Conservation (phyloP, 169 alveolate genomes). For the Perkinsus olseni region DNA sequence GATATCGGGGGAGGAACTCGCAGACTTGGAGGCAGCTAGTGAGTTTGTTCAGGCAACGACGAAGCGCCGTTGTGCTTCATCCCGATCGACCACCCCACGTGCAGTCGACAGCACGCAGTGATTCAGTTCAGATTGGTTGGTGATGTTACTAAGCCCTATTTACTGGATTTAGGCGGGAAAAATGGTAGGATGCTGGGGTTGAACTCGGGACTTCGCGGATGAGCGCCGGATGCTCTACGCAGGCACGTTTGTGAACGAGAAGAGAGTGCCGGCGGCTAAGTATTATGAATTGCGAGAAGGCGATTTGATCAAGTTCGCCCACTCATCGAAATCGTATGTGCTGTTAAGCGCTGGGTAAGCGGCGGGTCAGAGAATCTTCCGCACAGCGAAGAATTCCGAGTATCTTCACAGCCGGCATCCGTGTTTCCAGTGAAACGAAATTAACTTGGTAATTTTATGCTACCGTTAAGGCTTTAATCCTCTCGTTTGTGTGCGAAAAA, state of each 20-base stretch:
- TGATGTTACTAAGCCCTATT: background rate
- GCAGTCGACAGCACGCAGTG: background rate
- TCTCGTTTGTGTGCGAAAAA: too few species aligned
- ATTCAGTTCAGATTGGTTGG: background rate
- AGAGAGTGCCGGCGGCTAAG: background rate
- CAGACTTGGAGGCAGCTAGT: too few species aligned
- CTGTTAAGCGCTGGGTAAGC: background rate
- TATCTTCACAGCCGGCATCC: too few species aligned
- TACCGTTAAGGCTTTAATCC: too few species aligned
- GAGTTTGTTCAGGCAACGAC: background rate
- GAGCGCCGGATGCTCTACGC: background rate
- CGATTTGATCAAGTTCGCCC: background rate
- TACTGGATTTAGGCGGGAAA: background rate
- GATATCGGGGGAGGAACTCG: too few species aligned
- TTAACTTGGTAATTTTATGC: too few species aligned
- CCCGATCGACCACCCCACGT: background rate
- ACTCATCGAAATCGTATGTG: background rate
- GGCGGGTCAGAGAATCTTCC: background rate
- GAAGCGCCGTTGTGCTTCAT: background rate
- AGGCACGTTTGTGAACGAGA: background rate
- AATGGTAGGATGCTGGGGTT: background rate
- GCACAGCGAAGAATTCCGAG: background rate
- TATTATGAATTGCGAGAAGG: background rate
- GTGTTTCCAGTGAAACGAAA: too few species aligned
- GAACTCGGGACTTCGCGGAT: background rate